Evolutionary conservation across 2,329 filamentous ascomycete species (phyloP), one percentile per base, ranked within the genome.

Genomic region (Huntiella moniliformis): DNA sequence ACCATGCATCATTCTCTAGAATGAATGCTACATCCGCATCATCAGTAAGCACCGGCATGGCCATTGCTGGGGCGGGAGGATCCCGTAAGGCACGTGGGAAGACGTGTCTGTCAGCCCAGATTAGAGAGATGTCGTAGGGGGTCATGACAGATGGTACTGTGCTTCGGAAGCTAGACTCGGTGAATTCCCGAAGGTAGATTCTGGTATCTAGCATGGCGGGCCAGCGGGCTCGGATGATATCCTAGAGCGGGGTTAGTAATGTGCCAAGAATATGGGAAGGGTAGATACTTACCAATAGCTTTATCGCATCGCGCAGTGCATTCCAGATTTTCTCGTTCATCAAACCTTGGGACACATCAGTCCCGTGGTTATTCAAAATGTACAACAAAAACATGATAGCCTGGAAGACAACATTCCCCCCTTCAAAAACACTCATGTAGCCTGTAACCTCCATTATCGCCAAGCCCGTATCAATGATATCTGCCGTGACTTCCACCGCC

Each of bases 171-270:
- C 36, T 48, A 4, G 49, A 46, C 4, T 52, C 51, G 10, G 50
- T 37, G 15, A 52, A 45, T 41, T 52, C 50, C 13, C 42, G 48
- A 11, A 51, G 42, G 39, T 52, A 52, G n/a, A 48, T 11, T 7
- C 41, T 31, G 5, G 51, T 52, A 40, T 50, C 50, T 28, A 16
- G 13, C 3, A 45, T 22, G 10, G 43, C 43, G 3, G 43, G 43
- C 43, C 43, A 45, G 8, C 43, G 15, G 7, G 37, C 15, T 12
- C 15, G 16, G n/a, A 44, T 13, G 6, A n/a, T 36, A 12, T 44
- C 17, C 42, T 44, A 13, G 12, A 11, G 4, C 12, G 6, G 15
- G n/a, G 17, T 37, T 38, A 38, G 36, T 17, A 44, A 18, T n/a
- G 37, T 16, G 2, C 4, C 18, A 31, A 17, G 15, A n/a, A n/a